A percentile compares a stretch with the other conserved stretches of the same genome.
Evolutionary conservation across 1,284 basidiomycete species (phyloP).

Genomic region (Microbotryum scabiosae): DNA sequence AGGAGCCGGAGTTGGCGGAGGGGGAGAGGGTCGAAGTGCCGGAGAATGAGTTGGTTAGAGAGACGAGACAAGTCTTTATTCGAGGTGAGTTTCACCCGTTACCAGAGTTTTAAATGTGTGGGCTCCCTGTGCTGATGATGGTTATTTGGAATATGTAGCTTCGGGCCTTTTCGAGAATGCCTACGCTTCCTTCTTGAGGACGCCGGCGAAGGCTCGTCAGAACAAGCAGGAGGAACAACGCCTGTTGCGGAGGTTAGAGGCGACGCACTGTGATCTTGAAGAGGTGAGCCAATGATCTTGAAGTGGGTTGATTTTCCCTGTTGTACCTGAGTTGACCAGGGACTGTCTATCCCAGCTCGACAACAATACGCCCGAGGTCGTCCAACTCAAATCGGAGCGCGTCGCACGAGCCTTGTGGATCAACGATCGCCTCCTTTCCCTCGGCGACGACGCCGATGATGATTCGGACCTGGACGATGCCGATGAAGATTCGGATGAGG

Average conservation of each 20-base stretch:
- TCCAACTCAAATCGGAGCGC: slow-evolving; percentile 21
- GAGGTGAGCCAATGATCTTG: not conserved
- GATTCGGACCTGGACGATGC: not conserved
- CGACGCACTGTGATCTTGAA: slow-evolving; percentile 28
- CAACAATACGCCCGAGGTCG: slow-evolving; percentile 27
- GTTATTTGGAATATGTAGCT: slow-evolving; percentile 4
- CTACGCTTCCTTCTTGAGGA: slow-evolving; percentile 24
- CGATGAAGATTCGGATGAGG: not conserved
- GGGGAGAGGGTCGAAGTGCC: slow-evolving; percentile 11
- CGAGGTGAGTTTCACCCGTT: slow-evolving; percentile 13
- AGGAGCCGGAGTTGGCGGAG: slow-evolving; percentile 39
- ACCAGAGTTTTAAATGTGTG: not conserved
- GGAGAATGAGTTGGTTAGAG: slow-evolving; percentile 29
- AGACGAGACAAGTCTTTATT: slow-evolving; percentile 30
- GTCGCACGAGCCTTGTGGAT: slow-evolving; percentile 30
- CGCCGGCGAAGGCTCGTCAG: not conserved
- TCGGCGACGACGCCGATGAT: slow-evolving; percentile 2
- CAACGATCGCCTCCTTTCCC: slow-evolving; percentile 19
- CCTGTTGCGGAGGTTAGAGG: slow-evolving; percentile 23
- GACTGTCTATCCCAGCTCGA: slow-evolving; percentile 9
- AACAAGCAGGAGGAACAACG: slow-evolving; percentile 14
- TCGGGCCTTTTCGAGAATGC: slow-evolving; percentile 30
- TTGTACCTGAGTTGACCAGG: too few relatives aligned
- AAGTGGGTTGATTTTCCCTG: too few relatives aligned
- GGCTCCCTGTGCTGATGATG: not conserved